phyloP scores from a whole-genome alignment of 1,284 basidiomycete species.

The Puccinia horiana region DNA sequence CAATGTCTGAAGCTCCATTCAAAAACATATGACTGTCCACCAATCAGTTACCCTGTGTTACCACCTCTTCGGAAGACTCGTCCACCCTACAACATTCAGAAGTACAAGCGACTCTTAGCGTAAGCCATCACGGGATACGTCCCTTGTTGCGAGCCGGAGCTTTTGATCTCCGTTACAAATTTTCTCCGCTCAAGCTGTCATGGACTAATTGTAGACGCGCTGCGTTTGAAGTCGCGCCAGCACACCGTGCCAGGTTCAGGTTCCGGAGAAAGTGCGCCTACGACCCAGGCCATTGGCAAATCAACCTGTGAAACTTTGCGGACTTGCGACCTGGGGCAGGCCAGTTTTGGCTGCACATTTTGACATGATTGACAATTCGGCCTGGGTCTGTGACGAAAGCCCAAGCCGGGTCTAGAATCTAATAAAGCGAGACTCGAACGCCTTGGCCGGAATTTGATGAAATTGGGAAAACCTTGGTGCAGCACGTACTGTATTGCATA shows the following conservation, averaged over 20 bases:
- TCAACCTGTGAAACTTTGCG: background rate
- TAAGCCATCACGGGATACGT: too few species aligned
- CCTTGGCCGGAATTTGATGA: background rate
- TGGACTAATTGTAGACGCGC: background rate
- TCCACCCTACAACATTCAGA: too few species aligned
- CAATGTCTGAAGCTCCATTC: too few species aligned
- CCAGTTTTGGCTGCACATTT: background rate
- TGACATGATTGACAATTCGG: background rate
- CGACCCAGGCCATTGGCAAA: background rate
- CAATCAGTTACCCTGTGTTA: too few species aligned
- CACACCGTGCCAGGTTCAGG: background rate
- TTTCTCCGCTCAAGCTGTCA: background rate
- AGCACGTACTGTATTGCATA: background rate
- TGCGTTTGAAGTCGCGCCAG: background rate
- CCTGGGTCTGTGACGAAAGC: background rate
- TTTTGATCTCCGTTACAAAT: background rate
- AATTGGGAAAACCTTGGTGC: background rate
- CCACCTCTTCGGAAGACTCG: too few species aligned
- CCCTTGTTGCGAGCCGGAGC: background rate
- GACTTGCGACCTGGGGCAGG: background rate
- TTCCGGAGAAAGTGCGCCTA: background rate
- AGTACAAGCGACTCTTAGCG: too few species aligned
- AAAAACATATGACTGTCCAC: too few species aligned
- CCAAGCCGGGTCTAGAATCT: slow-evolving; percentile 18
- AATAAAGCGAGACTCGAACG: background rate